A percentile compares a stretch with the other conserved stretches of the same genome.
phyloP scores from a whole-genome alignment of 371 early-diverging fungal genomes.

The Lichtheimia hyalospora region DNA sequence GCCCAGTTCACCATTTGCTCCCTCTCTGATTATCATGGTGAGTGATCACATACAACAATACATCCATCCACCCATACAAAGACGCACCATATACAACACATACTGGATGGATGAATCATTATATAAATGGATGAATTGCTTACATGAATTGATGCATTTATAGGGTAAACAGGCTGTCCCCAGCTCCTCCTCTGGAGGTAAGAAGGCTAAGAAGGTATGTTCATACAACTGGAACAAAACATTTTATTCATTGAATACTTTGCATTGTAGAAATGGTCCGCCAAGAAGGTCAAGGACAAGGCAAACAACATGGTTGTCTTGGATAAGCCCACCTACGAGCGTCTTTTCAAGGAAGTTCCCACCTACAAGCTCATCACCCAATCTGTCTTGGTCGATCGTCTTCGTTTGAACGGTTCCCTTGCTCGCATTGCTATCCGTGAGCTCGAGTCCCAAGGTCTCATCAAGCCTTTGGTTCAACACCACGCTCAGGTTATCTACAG shows the following conservation, averaged over 20 bases:
- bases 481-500: constrained; percentile 95
- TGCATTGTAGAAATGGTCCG: constrained; percentile 83
- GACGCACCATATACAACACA: no score
- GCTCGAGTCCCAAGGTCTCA: constrained; percentile 87
- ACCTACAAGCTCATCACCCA: constrained; percentile 98
- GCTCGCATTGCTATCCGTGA: constrained; percentile 94
- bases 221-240: background rate
- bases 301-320: constrained; percentile 94
- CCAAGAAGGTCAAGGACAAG: constrained; percentile 96
- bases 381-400: constrained; percentile 96
- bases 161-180: constrained; percentile 61
- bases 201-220: constrained; percentile 77
- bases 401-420: constrained; percentile 94
- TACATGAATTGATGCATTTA: background rate
- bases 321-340: constrained; percentile 87
- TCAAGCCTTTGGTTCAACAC: constrained; percentile 88
- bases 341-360: constrained; percentile 97
- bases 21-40: no score
- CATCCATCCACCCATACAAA: no score
- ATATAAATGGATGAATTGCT: no score
- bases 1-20: no score
- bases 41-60: no score
- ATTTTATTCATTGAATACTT: background rate
- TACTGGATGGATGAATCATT: no score
- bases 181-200: constrained; percentile 76